Percentiles rank a stretch among this genome's conserved stretches.
These are phyloP conservation scores for Fusarium redolens DNA, from an alignment of 2,329 filamentous ascomycete species.

Conservation along the genomic window DNA sequence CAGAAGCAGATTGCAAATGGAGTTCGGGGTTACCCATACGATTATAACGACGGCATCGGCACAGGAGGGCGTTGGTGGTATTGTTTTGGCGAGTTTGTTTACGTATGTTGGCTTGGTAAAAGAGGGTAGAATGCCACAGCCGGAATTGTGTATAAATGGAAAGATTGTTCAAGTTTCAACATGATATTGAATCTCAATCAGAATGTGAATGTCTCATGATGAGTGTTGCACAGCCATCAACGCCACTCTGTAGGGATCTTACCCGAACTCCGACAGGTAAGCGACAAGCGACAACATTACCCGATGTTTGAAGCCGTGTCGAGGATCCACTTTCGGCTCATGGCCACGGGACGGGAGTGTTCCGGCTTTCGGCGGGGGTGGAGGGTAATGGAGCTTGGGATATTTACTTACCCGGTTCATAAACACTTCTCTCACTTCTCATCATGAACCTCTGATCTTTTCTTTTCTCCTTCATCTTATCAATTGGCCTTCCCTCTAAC, in stretches of 20 bases:
- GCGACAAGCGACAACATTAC: conserved; percentile 34
- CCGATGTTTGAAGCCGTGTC: conserved; percentile 41
- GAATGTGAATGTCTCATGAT: conserved; percentile 11
- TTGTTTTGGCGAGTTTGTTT: background rate
- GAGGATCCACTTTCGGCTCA: conserved; percentile 32
- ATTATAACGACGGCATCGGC: conserved; percentile 28
- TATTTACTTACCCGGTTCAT: conserved; percentile 41
- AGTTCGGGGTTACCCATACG: conserved; percentile 22
- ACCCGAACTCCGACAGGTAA: conserved; percentile 18
- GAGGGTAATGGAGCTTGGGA: conserved; percentile 24
- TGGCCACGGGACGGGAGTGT: conserved; percentile 27
- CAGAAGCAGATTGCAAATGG: conserved; percentile 19
- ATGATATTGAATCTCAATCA: background rate
- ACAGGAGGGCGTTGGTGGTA: conserved; percentile 19
- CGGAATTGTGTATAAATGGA: background rate
- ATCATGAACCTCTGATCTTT: conserved; percentile 3
- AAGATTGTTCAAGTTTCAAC: background rate
- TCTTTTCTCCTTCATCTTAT: conserved; percentile 1
- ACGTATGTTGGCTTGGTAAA: background rate
- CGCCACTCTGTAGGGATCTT: conserved; percentile 19
- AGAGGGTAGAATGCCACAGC: background rate
- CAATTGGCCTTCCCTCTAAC: background rate
- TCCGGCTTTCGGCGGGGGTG: conserved; percentile 32
- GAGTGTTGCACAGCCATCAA: background rate
- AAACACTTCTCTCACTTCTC: conserved; percentile 4